Evolutionary conservation across 2,329 filamentous ascomycete genomes (phyloP).

Genomic region (Coleophoma crateriformis): DNA sequence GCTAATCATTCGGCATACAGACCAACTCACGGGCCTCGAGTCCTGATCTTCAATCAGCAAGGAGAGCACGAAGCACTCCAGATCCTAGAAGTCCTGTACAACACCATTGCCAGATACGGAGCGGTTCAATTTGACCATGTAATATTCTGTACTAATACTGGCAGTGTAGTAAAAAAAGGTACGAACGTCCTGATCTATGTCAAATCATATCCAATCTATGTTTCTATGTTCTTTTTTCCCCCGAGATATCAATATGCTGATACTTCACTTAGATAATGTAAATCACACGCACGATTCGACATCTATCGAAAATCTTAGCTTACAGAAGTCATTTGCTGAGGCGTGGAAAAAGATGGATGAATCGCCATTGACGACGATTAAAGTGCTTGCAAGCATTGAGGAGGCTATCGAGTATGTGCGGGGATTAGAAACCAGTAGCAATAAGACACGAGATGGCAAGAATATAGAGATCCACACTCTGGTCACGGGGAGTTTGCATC

Average conservation of each 20-base stretch:
- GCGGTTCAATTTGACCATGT: slow-evolving; percentile 59
- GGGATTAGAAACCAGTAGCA: slow-evolving; percentile 21
- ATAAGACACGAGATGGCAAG: neutral
- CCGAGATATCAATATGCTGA: neutral
- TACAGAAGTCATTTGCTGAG: slow-evolving; percentile 55
- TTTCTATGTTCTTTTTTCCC: neutral
- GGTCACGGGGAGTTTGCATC: slow-evolving; percentile 58
- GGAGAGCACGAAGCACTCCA: slow-evolving; percentile 36
- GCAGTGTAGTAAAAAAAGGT: slow-evolving; percentile 48
- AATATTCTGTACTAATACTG: slow-evolving; percentile 76
- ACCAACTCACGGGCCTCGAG: slow-evolving; percentile 30
- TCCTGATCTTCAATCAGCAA: slow-evolving; percentile 87
- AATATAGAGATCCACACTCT: slow-evolving; percentile 26
- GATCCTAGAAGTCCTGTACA: slow-evolving; percentile 44
- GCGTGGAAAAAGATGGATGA: slow-evolving; percentile 16
- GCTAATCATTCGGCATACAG: neutral
- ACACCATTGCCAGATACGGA: slow-evolving; percentile 40
- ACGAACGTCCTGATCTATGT: neutral
- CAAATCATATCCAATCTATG: neutral
- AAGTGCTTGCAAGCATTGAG: slow-evolving; percentile 47
- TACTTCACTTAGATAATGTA: slow-evolving; percentile 41
- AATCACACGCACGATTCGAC: slow-evolving; percentile 36
- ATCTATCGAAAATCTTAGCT: slow-evolving; percentile 45
- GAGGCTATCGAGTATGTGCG: slow-evolving; percentile 46
- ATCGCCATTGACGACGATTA: neutral